A percentile compares a stretch with the other conserved stretches of the same genome.
phyloP scores from a whole-genome alignment of 805 yeast species.

The Jamesozyma jinghongensis region DNA sequence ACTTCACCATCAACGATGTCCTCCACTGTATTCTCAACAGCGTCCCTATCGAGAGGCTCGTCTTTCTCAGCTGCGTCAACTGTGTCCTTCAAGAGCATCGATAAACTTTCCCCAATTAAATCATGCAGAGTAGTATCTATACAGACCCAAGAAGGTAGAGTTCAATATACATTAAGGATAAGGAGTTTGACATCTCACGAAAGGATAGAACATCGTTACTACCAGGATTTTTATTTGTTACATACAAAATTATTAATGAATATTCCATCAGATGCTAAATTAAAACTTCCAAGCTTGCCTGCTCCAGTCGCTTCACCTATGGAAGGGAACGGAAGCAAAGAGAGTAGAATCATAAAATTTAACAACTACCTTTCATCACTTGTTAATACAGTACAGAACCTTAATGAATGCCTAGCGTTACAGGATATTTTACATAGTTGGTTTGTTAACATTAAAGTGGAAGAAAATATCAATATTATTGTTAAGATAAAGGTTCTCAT shows the following conservation, averaged over 20 bases:
- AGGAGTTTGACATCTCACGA: conserved; percentile 7
- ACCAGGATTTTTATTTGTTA: conserved; percentile 18
- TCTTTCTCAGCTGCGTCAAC: conserved; percentile 3
- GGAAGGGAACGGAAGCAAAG: background rate
- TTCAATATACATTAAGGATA: conserved; percentile 14
- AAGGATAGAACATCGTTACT: conserved; percentile 9
- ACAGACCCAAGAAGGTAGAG: conserved; percentile 8
- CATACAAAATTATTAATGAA: conserved; percentile 10
- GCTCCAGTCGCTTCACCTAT: conserved; percentile 3
- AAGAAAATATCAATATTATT: background rate
- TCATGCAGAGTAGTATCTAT: conserved; percentile 9
- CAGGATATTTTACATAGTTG: conserved; percentile 6
- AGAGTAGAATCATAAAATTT: conserved; percentile 7
- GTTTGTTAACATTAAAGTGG: conserved; percentile 3
- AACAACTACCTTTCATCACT: conserved; percentile 6
- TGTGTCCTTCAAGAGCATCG: background rate
- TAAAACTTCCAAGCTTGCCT: conserved; percentile 9
- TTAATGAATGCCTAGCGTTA: background rate
- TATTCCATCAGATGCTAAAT: background rate
- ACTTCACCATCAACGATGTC: conserved; percentile 16
- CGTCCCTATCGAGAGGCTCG: conserved; percentile 9
- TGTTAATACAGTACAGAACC: background rate
- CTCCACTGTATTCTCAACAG: conserved; percentile 10
- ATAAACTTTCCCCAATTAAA: background rate
- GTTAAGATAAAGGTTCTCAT: conserved; percentile 17